Conservation (phyloP, 371 early-diverging fungal species). For the Cokeromyces recurvatus region DNA sequence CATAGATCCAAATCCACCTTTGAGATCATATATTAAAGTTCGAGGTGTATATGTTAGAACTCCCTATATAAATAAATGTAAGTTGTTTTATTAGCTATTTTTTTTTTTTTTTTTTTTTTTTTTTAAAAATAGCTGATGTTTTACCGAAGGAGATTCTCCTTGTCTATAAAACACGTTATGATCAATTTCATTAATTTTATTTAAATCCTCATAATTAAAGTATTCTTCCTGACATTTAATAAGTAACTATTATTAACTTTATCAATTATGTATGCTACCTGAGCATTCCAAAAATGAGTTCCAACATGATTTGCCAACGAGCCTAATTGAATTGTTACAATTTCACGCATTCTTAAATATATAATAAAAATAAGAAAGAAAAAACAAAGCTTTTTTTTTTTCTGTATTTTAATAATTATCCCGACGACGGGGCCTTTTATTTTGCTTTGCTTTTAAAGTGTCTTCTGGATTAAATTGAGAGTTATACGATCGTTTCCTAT, state of each 20-base stretch:
- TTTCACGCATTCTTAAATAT: slow-evolving; percentile 62
- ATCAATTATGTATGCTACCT: too few relatives aligned
- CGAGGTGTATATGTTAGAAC: slow-evolving; percentile 73
- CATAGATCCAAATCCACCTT: slow-evolving; percentile 71
- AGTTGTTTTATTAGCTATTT: too few relatives aligned
- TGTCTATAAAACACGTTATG: slow-evolving; percentile 57
- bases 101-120: neutral
- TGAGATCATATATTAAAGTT: slow-evolving; percentile 70
- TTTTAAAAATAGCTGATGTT: neutral
- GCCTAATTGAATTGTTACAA: slow-evolving; percentile 88
- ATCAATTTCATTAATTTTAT: slow-evolving; percentile 31
- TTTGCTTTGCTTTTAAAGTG: slow-evolving; percentile 12
- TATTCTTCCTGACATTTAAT: slow-evolving; percentile 49
- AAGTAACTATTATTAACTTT: too few relatives aligned
- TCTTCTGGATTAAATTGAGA: slow-evolving; percentile 22
- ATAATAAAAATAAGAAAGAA: neutral
- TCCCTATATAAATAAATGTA: slow-evolving; percentile 37
- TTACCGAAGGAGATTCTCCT: slow-evolving; percentile 38
- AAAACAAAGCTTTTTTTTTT: neutral
- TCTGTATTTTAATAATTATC: too few relatives aligned
- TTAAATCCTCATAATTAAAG: slow-evolving; percentile 29
- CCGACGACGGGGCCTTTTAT: neutral
- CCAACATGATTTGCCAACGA: slow-evolving; percentile 82
- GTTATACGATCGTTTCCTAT: slow-evolving; percentile 13
- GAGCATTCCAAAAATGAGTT: slow-evolving; percentile 91